Conservation (phyloP, 2,329 filamentous ascomycete genomes). For the Talaromyces sp. region DNA sequence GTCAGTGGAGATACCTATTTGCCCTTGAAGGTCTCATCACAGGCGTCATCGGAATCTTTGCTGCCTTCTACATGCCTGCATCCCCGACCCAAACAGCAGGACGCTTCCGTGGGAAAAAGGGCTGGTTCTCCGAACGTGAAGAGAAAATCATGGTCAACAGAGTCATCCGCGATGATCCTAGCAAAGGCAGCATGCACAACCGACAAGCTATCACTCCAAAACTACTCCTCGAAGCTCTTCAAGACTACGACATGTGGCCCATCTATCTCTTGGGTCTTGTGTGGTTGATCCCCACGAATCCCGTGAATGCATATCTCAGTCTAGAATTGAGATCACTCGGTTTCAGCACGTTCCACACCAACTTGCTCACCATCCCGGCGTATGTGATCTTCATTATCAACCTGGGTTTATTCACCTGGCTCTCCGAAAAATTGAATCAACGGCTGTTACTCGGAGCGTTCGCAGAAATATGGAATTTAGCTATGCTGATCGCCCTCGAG, state of each 20-base stretch:
- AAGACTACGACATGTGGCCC: slow-evolving; percentile 55
- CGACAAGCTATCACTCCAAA: slow-evolving; percentile 47
- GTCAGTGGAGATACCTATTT: slow-evolving; percentile 44
- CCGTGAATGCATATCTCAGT: slow-evolving; percentile 35
- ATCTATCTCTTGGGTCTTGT: slow-evolving; percentile 48
- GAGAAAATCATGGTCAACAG: slow-evolving; percentile 67
- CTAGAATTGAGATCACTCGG: slow-evolving; percentile 48
- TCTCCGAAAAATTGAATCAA: slow-evolving; percentile 53
- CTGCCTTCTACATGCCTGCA: slow-evolving; percentile 56
- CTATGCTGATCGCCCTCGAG: slow-evolving; percentile 49
- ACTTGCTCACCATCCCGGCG: slow-evolving; percentile 59
- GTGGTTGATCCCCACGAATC: slow-evolving; percentile 39
- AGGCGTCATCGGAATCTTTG: slow-evolving; percentile 50
- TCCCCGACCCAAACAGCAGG: slow-evolving; percentile 63
- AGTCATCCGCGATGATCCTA: slow-evolving; percentile 52
- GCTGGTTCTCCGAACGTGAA: slow-evolving; percentile 63
- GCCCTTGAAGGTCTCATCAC: slow-evolving; percentile 46
- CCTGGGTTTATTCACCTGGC: slow-evolving; percentile 50
- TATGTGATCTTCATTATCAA: slow-evolving; percentile 54
- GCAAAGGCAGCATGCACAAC: slow-evolving; percentile 59
- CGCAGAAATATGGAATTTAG: slow-evolving; percentile 50
- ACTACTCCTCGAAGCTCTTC: slow-evolving; percentile 48
- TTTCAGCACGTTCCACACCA: slow-evolving; percentile 56
- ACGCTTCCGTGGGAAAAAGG: slow-evolving; percentile 55
- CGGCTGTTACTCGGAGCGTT: slow-evolving; percentile 51